Evolutionary conservation across 176 grass and related monocot species (phyloP).

Genomic region (Juncus effusus): DNA sequence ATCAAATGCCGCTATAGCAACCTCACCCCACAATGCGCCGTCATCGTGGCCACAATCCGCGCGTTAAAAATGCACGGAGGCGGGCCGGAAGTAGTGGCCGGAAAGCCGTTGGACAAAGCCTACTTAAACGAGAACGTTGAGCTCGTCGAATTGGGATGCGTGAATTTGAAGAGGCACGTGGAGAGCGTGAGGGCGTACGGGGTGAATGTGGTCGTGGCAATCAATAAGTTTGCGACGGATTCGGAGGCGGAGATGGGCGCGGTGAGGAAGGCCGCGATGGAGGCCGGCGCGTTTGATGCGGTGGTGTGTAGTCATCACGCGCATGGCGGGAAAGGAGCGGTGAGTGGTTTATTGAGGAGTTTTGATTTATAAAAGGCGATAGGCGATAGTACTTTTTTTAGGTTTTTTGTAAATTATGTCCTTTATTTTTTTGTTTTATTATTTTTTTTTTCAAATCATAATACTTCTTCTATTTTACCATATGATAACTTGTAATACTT

Average conservation of each 20-base stretch:
- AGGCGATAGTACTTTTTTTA: background rate
- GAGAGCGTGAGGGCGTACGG: constrained; percentile 69
- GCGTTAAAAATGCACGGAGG: constrained; percentile 99
- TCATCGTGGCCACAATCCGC: constrained; percentile 92
- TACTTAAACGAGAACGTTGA: constrained; percentile 80
- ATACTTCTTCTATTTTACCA: no score
- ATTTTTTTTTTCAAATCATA: no score
- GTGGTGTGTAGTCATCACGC: constrained; percentile 86
- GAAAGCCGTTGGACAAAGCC: constrained; percentile 78
- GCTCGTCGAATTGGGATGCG: constrained; percentile 90
- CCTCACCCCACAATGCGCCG: constrained; percentile 85
- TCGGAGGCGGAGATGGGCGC: constrained; percentile 80
- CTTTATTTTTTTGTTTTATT: background rate
- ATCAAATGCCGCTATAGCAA: constrained; percentile 97
- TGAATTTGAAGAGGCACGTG: constrained; percentile 82
- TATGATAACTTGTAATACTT: no score
- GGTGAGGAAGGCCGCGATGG: constrained; percentile 54
- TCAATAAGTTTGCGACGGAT: constrained; percentile 93
- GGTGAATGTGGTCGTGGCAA: constrained; percentile 83
- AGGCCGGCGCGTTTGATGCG: constrained; percentile 91
- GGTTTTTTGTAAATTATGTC: background rate
- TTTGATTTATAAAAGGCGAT: background rate
- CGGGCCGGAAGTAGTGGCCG: constrained; percentile 84
- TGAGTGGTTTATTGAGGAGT: constrained; percentile 35
- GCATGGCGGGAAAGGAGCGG: constrained; percentile 94